Conservation (phyloP, 1,284 basidiomycete species). For the Bondarzewia mesenterica region DNA sequence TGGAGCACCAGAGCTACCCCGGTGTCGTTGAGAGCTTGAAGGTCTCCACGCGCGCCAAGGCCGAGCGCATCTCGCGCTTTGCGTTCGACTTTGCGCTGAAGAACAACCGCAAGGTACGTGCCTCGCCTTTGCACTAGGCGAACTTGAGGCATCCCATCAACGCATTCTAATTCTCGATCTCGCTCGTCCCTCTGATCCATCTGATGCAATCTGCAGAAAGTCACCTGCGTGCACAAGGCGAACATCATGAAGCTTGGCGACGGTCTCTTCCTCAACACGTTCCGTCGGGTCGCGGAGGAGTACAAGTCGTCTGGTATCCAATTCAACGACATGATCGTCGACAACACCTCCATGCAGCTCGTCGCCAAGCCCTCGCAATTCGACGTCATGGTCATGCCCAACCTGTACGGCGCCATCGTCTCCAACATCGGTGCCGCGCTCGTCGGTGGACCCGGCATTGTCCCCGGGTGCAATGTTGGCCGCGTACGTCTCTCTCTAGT, state of each 20-base stretch:
- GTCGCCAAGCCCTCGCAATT: constrained; percentile 94
- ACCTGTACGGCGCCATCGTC: constrained; percentile 94
- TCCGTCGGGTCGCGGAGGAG: constrained; percentile 91
- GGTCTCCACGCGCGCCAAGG: constrained; percentile 93
- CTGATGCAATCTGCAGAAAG: constrained; percentile 59
- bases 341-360: constrained; percentile 99
- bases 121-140: too few relatives aligned
- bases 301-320: constrained; percentile 92
- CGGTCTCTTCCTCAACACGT: constrained; percentile 98
- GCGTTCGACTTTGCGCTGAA: constrained; percentile 99
- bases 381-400: constrained; percentile 99
- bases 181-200: not conserved
- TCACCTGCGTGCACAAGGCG: constrained; percentile 99
- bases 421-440: constrained; percentile 98
- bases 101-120: constrained; percentile 87
- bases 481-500: constrained; percentile 47
- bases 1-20: constrained; percentile 97
- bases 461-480: constrained; percentile 98
- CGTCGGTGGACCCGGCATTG: constrained; percentile 95
- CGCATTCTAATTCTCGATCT: too few relatives aligned
- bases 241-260: constrained; percentile 99
- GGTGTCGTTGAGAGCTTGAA: constrained; percentile 99
- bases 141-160: too few relatives aligned
- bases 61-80: constrained; percentile 94
- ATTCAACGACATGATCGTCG: constrained; percentile 98